These are phyloP conservation scores for Lactarius tabidus DNA, from an alignment of 768 basidiomycete species.

Conservation along the genomic window DNA sequence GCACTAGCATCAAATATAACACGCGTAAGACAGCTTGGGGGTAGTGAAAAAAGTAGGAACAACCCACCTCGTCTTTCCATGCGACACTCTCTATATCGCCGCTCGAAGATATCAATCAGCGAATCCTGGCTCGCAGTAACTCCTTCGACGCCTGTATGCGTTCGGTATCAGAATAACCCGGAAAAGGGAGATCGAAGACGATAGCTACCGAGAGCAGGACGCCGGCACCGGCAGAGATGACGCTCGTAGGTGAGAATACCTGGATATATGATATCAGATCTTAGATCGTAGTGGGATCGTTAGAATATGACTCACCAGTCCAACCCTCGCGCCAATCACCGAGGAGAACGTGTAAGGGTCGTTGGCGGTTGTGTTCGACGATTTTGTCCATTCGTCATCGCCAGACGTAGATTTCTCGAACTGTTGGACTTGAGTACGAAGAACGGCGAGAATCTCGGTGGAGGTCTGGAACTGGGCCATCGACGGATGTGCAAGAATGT, in stretches of 20 bases:
- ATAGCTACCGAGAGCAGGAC: neutral
- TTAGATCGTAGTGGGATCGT: neutral
- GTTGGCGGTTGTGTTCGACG: neutral
- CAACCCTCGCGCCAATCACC: neutral
- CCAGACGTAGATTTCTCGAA: neutral
- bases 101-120: neutral
- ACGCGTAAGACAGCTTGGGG: too few relatives aligned
- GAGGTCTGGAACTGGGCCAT: neutral
- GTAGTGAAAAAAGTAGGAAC: too few relatives aligned
- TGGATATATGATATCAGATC: neutral
- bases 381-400: neutral
- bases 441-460: neutral
- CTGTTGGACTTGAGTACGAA: neutral
- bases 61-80: too few relatives aligned
- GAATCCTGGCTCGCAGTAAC: neutral
- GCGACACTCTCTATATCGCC: too few relatives aligned
- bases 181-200: neutral
- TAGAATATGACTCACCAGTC: neutral
- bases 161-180: neutral
- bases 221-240: neutral
- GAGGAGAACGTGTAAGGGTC: neutral
- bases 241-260: neutral
- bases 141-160: neutral
- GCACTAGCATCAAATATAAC: too few relatives aligned
- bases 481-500: neutral